Evolutionary conservation across 2,329 filamentous ascomycete genomes (phyloP).

Genomic region (Dactylellina cionopaga): DNA sequence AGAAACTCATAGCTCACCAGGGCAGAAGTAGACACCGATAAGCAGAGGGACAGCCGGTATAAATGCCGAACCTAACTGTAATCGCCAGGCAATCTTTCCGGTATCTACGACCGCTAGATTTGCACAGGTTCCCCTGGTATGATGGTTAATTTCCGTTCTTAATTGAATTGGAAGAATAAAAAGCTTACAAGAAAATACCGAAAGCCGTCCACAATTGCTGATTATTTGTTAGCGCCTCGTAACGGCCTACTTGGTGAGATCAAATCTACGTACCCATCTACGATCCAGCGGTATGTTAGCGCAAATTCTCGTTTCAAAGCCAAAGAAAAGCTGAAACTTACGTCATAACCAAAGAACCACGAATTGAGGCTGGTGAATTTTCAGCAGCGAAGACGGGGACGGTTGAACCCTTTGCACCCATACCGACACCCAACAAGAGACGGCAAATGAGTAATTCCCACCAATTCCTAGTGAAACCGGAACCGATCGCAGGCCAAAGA

Average conservation of each 20-base stretch:
- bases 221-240: neutral
- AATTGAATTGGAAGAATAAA: neutral
- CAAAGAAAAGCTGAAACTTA: conserved; percentile 59
- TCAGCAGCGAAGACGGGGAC: conserved; percentile 68
- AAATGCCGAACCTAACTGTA: conserved; percentile 73
- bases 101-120: conserved; percentile 72
- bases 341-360: conserved; percentile 68
- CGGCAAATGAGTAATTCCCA: conserved; percentile 68
- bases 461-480: conserved; percentile 71
- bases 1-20: conserved; percentile 56
- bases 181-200: conserved; percentile 69
- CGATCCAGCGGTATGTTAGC: too few species aligned
- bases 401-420: conserved; percentile 71
- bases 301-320: too few species aligned
- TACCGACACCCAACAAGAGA: conserved; percentile 68
- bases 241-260: too few species aligned
- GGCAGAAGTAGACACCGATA: conserved; percentile 70
- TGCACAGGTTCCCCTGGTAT: conserved; percentile 67
- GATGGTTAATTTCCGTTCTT: neutral
- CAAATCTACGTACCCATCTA: conserved; percentile 30
- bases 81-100: conserved; percentile 70
- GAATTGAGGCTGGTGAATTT: conserved; percentile 67
- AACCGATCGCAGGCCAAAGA: conserved; percentile 75
- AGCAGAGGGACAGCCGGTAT: conserved; percentile 72
- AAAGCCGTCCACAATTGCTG: conserved; percentile 66